A percentile compares a stretch with the other conserved stretches of the same genome.
Evolutionary conservation across 352 stramenopile species (phyloP).

Genomic region (Phytophthora aleatoria): DNA sequence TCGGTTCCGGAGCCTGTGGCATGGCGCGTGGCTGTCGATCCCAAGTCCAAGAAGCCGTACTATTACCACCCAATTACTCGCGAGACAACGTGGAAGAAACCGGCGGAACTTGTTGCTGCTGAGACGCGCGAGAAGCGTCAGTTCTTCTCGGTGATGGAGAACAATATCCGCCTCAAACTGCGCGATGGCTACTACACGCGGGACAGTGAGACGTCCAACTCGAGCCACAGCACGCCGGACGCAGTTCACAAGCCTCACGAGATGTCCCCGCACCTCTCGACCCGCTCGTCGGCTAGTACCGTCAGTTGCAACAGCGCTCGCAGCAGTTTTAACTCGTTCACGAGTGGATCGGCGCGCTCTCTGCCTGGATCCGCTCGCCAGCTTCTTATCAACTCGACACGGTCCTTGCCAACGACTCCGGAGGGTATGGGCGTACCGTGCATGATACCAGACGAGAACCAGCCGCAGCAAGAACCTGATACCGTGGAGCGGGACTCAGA

Average conservation of each 20-base stretch:
- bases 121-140: constrained; percentile 81
- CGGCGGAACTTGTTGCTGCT: constrained; percentile 70
- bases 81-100: constrained; percentile 98
- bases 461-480: constrained; percentile 42
- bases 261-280: constrained; percentile 32
- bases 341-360: constrained; percentile 29
- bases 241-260: constrained; percentile 30
- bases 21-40: constrained; percentile 81
- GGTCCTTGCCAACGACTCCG: constrained; percentile 57
- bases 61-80: constrained; percentile 96
- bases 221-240: constrained; percentile 29
- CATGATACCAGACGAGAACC: constrained; percentile 23
- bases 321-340: constrained; percentile 40
- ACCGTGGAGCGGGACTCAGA: constrained; percentile 47
- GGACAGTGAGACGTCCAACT: constrained; percentile 39
- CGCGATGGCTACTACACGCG: constrained; percentile 66
- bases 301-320: constrained; percentile 38
- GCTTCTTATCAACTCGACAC: constrained; percentile 33
- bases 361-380: constrained; percentile 34
- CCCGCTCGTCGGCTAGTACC: constrained; percentile 44
- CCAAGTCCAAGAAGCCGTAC: constrained; percentile 93
- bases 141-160: constrained; percentile 97
- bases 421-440: constrained; percentile 34
- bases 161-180: constrained; percentile 93
- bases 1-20: constrained; percentile 40